A percentile compares a stretch with the other conserved stretches of the same genome.
These are phyloP conservation scores for Pinus taeda DNA, from an alignment of 75 land plant genomes.

Conservation along the genomic window DNA sequence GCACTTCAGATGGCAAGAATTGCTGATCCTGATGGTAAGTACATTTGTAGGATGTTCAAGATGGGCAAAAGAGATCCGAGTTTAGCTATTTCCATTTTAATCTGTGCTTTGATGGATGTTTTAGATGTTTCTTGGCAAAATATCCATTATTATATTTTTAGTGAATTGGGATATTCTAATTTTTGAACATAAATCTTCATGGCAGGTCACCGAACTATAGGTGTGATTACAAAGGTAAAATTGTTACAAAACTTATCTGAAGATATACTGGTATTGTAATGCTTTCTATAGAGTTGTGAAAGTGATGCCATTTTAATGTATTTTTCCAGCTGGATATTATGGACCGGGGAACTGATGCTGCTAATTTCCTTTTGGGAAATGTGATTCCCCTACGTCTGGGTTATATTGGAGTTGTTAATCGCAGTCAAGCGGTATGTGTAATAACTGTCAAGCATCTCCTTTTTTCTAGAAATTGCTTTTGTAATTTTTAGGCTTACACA, in stretches of 20 bases:
- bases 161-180: not conserved
- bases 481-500: not conserved
- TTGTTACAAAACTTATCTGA: not conserved
- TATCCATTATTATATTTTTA: not conserved
- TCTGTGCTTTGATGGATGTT: not conserved
- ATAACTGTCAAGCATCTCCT: not conserved
- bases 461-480: not conserved
- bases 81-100: not conserved
- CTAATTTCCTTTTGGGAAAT: slow-evolving; percentile 83
- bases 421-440: slow-evolving; percentile 82
- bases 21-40: slow-evolving; percentile 92
- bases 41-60: not conserved
- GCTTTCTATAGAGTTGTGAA: not conserved
- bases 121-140: not conserved
- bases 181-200: slow-evolving; percentile 8
- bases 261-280: not conserved
- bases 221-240: slow-evolving; percentile 87
- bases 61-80: not conserved
- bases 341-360: slow-evolving; percentile 99
- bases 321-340: slow-evolving; percentile 84
- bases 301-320: not conserved
- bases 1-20: slow-evolving; percentile 93
- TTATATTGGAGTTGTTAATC: slow-evolving; percentile 92
- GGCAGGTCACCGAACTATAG: slow-evolving; percentile 88
- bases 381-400: slow-evolving; percentile 91